phyloP scores from a whole-genome alignment of 352 stramenopile genomes.

The Globisporangium orthogonon region DNA sequence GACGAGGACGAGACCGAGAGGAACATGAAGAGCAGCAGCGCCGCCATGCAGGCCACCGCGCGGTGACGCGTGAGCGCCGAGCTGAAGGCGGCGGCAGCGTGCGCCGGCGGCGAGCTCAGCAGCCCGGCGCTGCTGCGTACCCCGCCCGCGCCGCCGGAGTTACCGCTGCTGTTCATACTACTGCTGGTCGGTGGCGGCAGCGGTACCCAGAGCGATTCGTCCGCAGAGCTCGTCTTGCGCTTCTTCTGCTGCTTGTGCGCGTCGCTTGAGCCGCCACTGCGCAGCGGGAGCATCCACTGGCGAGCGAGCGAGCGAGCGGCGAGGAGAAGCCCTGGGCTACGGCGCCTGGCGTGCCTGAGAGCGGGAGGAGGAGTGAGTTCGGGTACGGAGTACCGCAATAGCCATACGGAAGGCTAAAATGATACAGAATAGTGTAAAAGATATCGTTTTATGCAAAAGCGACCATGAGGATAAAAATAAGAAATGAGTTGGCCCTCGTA shows the following conservation, averaged over 20 bases:
- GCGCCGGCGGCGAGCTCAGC: constrained; percentile 21
- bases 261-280: constrained; percentile 20
- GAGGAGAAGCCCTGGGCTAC: neutral
- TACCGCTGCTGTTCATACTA: constrained; percentile 7
- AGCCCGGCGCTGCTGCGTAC: constrained; percentile 13
- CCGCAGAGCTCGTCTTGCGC: constrained; percentile 72
- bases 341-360: too few species aligned
- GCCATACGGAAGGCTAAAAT: too few species aligned
- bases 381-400: too few species aligned
- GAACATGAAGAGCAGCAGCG: constrained; percentile 47
- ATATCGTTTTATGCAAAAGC: too few species aligned
- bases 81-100: constrained; percentile 19
- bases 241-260: constrained; percentile 67
- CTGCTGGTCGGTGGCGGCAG: constrained; percentile 19
- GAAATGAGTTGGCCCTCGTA: too few species aligned
- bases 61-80: constrained; percentile 45
- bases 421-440: too few species aligned
- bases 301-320: neutral
- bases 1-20: constrained; percentile 54
- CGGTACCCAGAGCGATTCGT: constrained; percentile 45
- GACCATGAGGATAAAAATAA: too few species aligned
- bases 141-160: constrained; percentile 16
- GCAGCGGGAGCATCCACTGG: constrained; percentile 31
- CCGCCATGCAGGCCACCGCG: constrained; percentile 36
- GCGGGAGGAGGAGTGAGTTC: too few species aligned